phyloP scores from a whole-genome alignment of 1,139 yeast species.

The Candida neerlandica region DNA sequence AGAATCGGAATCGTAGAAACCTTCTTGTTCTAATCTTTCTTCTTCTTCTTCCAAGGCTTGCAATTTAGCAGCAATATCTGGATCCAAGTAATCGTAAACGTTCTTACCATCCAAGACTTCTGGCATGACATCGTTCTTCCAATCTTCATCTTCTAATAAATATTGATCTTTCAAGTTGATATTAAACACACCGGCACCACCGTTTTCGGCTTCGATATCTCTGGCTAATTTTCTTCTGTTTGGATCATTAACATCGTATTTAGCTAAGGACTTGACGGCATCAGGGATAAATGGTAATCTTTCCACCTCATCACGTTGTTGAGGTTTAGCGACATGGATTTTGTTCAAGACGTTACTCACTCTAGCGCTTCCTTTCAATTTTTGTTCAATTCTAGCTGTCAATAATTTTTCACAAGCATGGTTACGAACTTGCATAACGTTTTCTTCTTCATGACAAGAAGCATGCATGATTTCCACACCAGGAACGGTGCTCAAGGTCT shows the following conservation, averaged over 20 bases:
- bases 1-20: slow-evolving; percentile 91
- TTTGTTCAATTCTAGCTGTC: slow-evolving; percentile 95
- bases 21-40: slow-evolving; percentile 88
- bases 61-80: slow-evolving; percentile 90
- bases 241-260: slow-evolving; percentile 81
- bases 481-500: slow-evolving; percentile 61
- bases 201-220: slow-evolving; percentile 91
- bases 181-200: slow-evolving; percentile 98
- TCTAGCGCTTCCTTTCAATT: slow-evolving; percentile 91
- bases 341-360: slow-evolving; percentile 88
- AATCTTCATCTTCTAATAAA: slow-evolving; percentile 88
- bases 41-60: slow-evolving; percentile 97
- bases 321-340: slow-evolving; percentile 92
- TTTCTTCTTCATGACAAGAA: slow-evolving; percentile 93
- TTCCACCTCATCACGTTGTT: slow-evolving; percentile 80
- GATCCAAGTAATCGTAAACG: slow-evolving; percentile 95
- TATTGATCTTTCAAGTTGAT: slow-evolving; percentile 91
- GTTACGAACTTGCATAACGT: slow-evolving; percentile 94
- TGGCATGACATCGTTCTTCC: slow-evolving; percentile 98
- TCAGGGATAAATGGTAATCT: slow-evolving; percentile 86
- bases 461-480: slow-evolving; percentile 93
- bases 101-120: slow-evolving; percentile 95
- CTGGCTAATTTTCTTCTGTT: slow-evolving; percentile 79
- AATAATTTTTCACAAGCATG: slow-evolving; percentile 95
- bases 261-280: slow-evolving; percentile 55